Evolutionary conservation across 192 early-diverging fungal genomes (phyloP).

Genomic region (Coemansia sp.): DNA sequence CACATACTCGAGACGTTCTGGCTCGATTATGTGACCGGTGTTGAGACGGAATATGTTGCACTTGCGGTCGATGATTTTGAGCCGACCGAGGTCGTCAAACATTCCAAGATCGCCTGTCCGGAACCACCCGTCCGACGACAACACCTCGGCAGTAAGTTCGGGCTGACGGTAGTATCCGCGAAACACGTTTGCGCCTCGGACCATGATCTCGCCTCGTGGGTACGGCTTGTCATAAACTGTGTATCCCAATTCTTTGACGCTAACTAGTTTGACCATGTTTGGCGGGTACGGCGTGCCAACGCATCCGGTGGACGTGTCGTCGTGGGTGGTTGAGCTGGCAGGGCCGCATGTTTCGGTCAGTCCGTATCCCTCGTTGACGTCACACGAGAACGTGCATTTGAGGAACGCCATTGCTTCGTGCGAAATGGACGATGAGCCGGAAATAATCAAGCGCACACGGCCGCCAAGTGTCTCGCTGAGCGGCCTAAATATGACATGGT

Average conservation of each 20-base stretch:
- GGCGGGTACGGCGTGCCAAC: conserved; percentile 70
- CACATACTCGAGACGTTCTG: conserved; percentile 91
- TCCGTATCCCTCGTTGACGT: conserved; percentile 89
- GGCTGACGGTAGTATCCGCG: conserved; percentile 87
- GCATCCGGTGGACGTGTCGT: conserved; percentile 69
- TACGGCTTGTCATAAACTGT: conserved; percentile 76
- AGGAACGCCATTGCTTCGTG: conserved; percentile 84
- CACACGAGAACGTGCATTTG: conserved; percentile 75
- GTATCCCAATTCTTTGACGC: conserved; percentile 88
- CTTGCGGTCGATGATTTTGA: conserved; percentile 90
- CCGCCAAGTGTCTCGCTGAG: conserved; percentile 75
- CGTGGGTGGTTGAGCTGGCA: conserved; percentile 53
- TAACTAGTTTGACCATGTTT: conserved; percentile 83
- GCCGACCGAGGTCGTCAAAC: conserved; percentile 77
- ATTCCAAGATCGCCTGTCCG: conserved; percentile 94
- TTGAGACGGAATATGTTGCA: conserved; percentile 93
- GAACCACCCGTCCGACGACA: conserved; percentile 84
- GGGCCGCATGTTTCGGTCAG: conserved; percentile 78
- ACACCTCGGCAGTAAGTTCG: conserved; percentile 70
- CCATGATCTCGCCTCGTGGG: conserved; percentile 86
- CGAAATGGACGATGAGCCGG: conserved; percentile 83
- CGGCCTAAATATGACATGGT: conserved; percentile 78
- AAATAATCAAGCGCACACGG: conserved; percentile 70
- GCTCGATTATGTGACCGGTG: conserved; percentile 89
- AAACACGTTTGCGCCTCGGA: conserved; percentile 78